A percentile compares a stretch with the other conserved stretches of the same genome.
Evolutionary conservation across 805 yeast genomes (phyloP).

Genomic region (Tetrapisispora iriomotensis): DNA sequence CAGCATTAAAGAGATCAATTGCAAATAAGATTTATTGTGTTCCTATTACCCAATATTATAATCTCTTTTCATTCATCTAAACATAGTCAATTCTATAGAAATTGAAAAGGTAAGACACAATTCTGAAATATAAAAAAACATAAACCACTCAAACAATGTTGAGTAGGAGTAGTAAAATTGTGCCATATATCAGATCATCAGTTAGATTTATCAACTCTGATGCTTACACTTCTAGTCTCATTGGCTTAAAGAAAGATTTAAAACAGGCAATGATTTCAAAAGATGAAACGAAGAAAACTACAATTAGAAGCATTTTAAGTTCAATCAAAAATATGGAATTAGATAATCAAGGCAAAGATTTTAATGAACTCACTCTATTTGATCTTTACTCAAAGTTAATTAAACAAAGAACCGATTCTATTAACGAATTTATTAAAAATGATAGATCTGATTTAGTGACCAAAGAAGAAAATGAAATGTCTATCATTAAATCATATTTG

Average conservation of each 20-base stretch:
- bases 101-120: background rate
- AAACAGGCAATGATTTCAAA: slow-evolving; percentile 41
- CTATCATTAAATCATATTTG: slow-evolving; percentile 34
- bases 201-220: slow-evolving; percentile 28
- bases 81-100: no score
- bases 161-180: slow-evolving; percentile 1
- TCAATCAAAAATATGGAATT: slow-evolving; percentile 37
- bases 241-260: slow-evolving; percentile 33
- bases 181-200: background rate
- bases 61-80: no score
- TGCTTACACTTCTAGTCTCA: slow-evolving; percentile 30
- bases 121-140: background rate
- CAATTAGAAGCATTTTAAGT: slow-evolving; percentile 36
- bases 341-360: slow-evolving; percentile 28
- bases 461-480: slow-evolving; percentile 41
- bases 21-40: no score
- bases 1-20: no score
- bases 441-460: slow-evolving; percentile 44
- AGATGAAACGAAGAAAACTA: slow-evolving; percentile 34
- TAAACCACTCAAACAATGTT: slow-evolving; percentile 4
- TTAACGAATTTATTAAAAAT: slow-evolving; percentile 36
- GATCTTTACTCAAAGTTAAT: slow-evolving; percentile 36
- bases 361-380: slow-evolving; percentile 30
- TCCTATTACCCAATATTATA: no score
- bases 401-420: slow-evolving; percentile 41